A percentile compares a stretch with the other conserved stretches of the same genome.
Evolutionary conservation across 2,329 filamentous ascomycete genomes (phyloP).

Genomic region (Nemania bipapillata): DNA sequence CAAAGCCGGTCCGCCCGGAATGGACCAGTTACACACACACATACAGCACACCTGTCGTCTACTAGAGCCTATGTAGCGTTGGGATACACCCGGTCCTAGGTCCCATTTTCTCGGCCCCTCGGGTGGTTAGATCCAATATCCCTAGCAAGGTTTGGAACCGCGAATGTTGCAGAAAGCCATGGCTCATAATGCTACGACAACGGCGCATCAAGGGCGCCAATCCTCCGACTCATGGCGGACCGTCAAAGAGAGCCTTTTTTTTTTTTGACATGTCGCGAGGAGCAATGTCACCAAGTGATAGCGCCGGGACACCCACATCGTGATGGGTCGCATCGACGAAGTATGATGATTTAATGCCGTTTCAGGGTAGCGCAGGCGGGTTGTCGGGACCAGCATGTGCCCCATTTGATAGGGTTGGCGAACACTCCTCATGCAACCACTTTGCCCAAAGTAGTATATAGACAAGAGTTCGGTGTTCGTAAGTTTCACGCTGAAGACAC

Average conservation of each 20-base stretch:
- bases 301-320: conserved; percentile 4
- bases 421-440: conserved; percentile 31
- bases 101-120: not conserved
- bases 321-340: conserved; percentile 6
- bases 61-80: not conserved
- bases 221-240: conserved; percentile 4
- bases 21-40: conserved; percentile 22
- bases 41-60: conserved; percentile 1
- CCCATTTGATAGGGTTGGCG: conserved; percentile 15
- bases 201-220: conserved; percentile 4
- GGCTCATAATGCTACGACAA: conserved; percentile 4
- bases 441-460: conserved; percentile 18
- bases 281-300: conserved; percentile 5
- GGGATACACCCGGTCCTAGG: not conserved
- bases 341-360: conserved; percentile 18
- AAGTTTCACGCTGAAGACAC: conserved; percentile 15
- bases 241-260: not conserved
- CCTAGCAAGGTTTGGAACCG: not conserved
- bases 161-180: not conserved
- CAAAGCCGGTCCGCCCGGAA: conserved; percentile 30
- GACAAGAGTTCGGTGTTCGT: not conserved
- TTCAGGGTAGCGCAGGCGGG: conserved; percentile 11
- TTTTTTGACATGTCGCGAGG: conserved; percentile 6
- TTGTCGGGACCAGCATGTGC: conserved; percentile 5
- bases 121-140: not conserved